phyloP scores from a whole-genome alignment of 805 yeast species.

The Teunomyces pallodes region DNA sequence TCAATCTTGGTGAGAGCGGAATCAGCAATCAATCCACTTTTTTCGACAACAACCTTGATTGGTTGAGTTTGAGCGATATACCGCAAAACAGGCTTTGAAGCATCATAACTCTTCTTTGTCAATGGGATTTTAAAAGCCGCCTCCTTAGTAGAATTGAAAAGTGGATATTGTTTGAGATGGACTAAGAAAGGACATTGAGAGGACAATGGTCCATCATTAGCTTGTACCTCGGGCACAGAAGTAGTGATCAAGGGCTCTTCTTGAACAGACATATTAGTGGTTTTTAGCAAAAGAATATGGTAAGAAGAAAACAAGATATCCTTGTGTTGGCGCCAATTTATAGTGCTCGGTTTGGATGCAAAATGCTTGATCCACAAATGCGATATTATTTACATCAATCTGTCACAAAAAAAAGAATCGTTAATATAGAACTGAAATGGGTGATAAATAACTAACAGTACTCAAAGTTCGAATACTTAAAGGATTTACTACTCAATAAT shows the following conservation, averaged over 20 bases:
- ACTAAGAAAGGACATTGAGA: not conserved
- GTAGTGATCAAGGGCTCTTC: not conserved
- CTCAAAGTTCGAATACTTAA: not conserved
- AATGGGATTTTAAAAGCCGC: conserved; percentile 2
- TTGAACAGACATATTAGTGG: not conserved
- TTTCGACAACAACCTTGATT: conserved; percentile 45
- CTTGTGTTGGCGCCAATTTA: not conserved
- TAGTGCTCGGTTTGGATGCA: not conserved
- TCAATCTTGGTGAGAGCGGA: conserved; percentile 58
- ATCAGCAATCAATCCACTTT: conserved; percentile 55
- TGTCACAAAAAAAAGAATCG: not conserved
- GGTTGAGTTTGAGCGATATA: conserved; percentile 16
- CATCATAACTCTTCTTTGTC: not conserved
- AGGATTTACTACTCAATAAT: conserved; percentile 1
- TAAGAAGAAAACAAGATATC: not conserved
- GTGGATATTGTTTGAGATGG: conserved; percentile 6
- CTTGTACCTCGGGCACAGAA: not conserved
- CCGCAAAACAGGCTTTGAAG: not conserved
- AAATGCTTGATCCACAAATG: not conserved
- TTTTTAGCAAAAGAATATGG: not conserved
- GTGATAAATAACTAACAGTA: not conserved
- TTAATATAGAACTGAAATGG: not conserved
- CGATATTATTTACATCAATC: not conserved
- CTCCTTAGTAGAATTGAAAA: conserved; percentile 4
- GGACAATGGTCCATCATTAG: not conserved